Conservation (phyloP, 148 eudicot genomes). For the Chenopodium album region DNA sequence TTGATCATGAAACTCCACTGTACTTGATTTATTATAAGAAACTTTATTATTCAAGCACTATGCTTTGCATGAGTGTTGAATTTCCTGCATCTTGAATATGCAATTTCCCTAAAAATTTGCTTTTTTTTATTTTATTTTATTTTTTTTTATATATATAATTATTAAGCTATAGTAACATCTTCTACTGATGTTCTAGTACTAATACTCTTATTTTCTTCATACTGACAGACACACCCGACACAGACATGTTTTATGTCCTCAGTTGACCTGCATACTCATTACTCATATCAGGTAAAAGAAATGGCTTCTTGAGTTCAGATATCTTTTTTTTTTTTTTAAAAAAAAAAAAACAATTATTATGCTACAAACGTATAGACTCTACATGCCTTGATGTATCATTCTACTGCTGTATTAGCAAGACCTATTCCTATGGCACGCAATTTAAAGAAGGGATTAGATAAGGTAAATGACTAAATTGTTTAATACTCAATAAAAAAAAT, state of each 20-base stretch:
- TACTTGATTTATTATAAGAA: not conserved
- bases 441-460: not conserved
- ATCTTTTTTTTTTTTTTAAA: not conserved
- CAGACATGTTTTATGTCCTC: slow-evolving; percentile 99
- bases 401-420: not conserved
- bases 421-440: too few species aligned
- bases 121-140: not conserved
- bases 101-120: not conserved
- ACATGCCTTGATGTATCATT: not conserved
- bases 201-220: slow-evolving; percentile 10
- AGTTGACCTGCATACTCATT: slow-evolving; percentile 99
- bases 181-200: not conserved
- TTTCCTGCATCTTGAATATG: not conserved
- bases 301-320: not conserved
- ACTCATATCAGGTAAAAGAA: slow-evolving; percentile 86
- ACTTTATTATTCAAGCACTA: not conserved
- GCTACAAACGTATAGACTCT: not conserved
- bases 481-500: too few species aligned
- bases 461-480: too few species aligned
- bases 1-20: not conserved
- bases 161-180: not conserved
- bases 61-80: not conserved
- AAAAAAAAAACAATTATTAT: not conserved
- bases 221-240: slow-evolving; percentile 86
- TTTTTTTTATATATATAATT: too few species aligned